These are phyloP conservation scores for Myxozyma monticola DNA, from an alignment of 805 yeast genomes.

Conservation along the genomic window DNA sequence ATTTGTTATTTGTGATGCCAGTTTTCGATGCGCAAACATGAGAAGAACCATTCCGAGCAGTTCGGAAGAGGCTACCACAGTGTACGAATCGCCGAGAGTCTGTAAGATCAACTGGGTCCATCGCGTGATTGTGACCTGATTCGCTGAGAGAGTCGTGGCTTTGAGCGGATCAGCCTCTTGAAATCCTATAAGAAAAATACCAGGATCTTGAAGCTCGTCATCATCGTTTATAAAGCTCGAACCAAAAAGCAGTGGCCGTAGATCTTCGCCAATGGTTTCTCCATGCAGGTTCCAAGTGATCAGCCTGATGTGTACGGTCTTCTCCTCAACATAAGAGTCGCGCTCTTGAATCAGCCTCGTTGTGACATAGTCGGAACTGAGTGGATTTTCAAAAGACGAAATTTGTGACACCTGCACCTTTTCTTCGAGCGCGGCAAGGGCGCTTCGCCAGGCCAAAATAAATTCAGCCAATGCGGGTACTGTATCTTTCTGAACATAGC, in stretches of 20 bases:
- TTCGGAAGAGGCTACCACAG: slow-evolving; percentile 47
- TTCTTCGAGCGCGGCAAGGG: slow-evolving; percentile 33
- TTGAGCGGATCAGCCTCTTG: slow-evolving; percentile 55
- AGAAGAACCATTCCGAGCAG: slow-evolving; percentile 55
- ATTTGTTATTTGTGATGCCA: slow-evolving; percentile 44
- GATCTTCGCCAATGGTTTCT: slow-evolving; percentile 31
- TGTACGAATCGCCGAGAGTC: slow-evolving; percentile 37
- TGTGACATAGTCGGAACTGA: slow-evolving; percentile 24
- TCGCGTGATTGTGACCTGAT: slow-evolving; percentile 35
- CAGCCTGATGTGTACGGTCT: slow-evolving; percentile 30
- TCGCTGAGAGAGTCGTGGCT: slow-evolving; percentile 42
- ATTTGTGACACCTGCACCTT: slow-evolving; percentile 11
- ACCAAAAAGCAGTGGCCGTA: slow-evolving; percentile 28
- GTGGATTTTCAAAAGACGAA: slow-evolving; percentile 15
- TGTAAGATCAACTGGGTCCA: slow-evolving; percentile 33
- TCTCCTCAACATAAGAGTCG: slow-evolving; percentile 26
- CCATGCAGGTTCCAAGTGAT: slow-evolving; percentile 41
- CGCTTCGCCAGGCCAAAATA: slow-evolving; percentile 37
- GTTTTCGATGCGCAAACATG: slow-evolving; percentile 41
- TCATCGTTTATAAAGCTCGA: slow-evolving; percentile 14
- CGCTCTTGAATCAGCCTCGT: slow-evolving; percentile 21
- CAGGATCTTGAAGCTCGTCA: slow-evolving; percentile 15
- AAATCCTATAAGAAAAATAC: slow-evolving; percentile 46
- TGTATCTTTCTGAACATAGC: slow-evolving; percentile 10
- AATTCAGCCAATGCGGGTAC: slow-evolving; percentile 33